A percentile compares a stretch with the other conserved stretches of the same genome.
phyloP scores from a whole-genome alignment of 192 early-diverging fungal species.

The Tieghemiomyces parasiticus region DNA sequence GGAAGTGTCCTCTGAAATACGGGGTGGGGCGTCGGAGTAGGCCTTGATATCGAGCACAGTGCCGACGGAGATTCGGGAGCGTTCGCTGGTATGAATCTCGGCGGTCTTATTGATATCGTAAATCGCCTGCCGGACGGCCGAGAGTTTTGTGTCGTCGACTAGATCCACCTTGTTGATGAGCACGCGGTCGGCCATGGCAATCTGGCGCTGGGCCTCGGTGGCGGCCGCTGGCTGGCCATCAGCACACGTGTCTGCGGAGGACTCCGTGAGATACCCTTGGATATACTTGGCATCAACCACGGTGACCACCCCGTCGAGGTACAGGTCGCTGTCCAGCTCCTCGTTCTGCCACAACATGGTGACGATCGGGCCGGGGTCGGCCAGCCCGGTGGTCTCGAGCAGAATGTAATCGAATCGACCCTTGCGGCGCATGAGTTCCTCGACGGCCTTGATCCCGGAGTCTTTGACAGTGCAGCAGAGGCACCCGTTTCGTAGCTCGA shows the following conservation, averaged over 20 bases:
- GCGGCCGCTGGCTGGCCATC: neutral
- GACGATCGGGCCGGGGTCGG: slow-evolving; percentile 68
- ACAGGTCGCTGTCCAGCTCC: slow-evolving; percentile 74
- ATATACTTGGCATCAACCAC: slow-evolving; percentile 70
- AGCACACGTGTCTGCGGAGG: neutral
- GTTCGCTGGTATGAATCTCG: neutral
- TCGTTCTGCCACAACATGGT: slow-evolving; percentile 97
- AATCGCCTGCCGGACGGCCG: slow-evolving; percentile 24
- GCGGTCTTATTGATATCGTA: neutral
- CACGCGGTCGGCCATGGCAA: slow-evolving; percentile 79
- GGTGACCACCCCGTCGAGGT: slow-evolving; percentile 81
- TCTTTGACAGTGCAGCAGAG: slow-evolving; percentile 97
- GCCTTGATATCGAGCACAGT: slow-evolving; percentile 4
- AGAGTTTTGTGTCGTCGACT: slow-evolving; percentile 26
- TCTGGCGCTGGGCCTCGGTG: slow-evolving; percentile 31
- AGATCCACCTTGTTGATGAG: slow-evolving; percentile 80
- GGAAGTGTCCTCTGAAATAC: too few species aligned
- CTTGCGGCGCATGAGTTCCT: slow-evolving; percentile 79
- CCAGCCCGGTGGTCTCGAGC: slow-evolving; percentile 81
- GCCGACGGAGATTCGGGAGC: neutral
- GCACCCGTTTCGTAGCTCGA: slow-evolving; percentile 94
- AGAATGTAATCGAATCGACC: slow-evolving; percentile 94
- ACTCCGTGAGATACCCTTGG: slow-evolving; percentile 19
- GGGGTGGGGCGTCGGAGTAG: too few species aligned
- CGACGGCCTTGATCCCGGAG: slow-evolving; percentile 86